Percentiles rank a stretch among this genome's conserved stretches.
These are phyloP conservation scores for Sporothrix sp. DNA, from an alignment of 2,329 filamentous ascomycete genomes.

Conservation along the genomic window DNA sequence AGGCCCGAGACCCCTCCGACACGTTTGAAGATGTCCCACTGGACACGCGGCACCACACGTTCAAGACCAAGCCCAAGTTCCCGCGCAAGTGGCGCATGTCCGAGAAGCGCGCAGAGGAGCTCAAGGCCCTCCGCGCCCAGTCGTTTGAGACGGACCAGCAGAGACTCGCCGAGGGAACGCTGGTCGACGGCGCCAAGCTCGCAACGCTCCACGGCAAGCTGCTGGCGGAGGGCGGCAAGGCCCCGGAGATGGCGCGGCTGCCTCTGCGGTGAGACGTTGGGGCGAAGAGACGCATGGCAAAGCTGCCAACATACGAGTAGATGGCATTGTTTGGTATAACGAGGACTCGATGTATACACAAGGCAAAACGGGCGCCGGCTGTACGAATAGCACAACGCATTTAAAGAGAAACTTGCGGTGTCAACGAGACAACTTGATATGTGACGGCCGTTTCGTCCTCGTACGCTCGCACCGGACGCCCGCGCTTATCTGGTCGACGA, in stretches of 20 bases:
- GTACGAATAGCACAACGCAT: slow-evolving; percentile 9
- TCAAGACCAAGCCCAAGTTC: slow-evolving; percentile 59
- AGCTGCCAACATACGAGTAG: too few relatives aligned
- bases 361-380: slow-evolving; percentile 2
- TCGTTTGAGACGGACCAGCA: slow-evolving; percentile 43
- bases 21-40: slow-evolving; percentile 83
- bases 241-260: slow-evolving; percentile 21
- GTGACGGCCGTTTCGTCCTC: too few relatives aligned
- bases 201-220: too few relatives aligned
- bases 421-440: too few relatives aligned
- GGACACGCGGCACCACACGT: slow-evolving; percentile 74
- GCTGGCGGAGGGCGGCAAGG: slow-evolving; percentile 3
- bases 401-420: background rate
- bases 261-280: slow-evolving; percentile 1
- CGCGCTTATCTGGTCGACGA: too few relatives aligned
- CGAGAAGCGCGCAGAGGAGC: slow-evolving; percentile 51
- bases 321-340: too few relatives aligned
- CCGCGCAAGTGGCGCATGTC: slow-evolving; percentile 78
- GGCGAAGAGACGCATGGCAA: too few relatives aligned
- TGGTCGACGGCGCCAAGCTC: slow-evolving; percentile 48
- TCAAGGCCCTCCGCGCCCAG: slow-evolving; percentile 51
- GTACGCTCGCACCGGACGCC: too few relatives aligned
- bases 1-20: slow-evolving; percentile 69
- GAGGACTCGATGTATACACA: too few relatives aligned
- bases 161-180: slow-evolving; percentile 40